Base-by-base conservation (phyloP, 352 stramenopile species). In the Pythium dissotocum region DNA sequence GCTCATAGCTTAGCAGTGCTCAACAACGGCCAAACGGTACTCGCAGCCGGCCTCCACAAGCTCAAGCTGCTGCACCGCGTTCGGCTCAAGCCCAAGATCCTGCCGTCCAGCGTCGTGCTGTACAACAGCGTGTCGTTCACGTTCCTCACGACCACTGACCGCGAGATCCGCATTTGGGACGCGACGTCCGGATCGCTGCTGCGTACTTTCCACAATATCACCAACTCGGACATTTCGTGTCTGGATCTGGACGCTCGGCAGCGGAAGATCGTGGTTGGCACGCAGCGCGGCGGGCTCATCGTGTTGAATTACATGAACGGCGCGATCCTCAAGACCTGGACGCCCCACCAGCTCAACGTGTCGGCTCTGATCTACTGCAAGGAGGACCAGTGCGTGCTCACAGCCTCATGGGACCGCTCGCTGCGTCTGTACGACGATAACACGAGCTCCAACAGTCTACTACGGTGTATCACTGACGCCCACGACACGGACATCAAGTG, bases 281-380 rank as follows among this genome's bases (percentile, higher is more conserved):
- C 78, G 10, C 83, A 92, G 48, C 81, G 82, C 51, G 86, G 86
- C 1, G 82, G 91, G 48, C 57, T 94, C 0, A 67, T 86, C 10
- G 80, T 93, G 36, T 73, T 90, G 16, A 93, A 92, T 44, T 91
- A 92, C 51, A 73, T 91, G n/a, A 93, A 90, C 28, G 86, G 86
- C 44, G 78, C 84, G 6, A 59, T 93, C 0, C 58, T 94, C 14
- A 80, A 83, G 33, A 79, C 75, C 8, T 94, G 83, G 79, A 83
- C 80, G 13, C 78, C 80, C 3, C 86, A 93, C 12, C 74, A 76
- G n/a, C 72, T 84, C 26, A 75, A 88, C 35, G 82, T 94, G 1
- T 85, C 81, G 5, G 77, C 77, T 10, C 44, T 94, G 21, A 63
- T 88, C 2, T 94, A 91, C 64, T 94, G 86, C 65, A 88, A 86